phyloP scores from a whole-genome alignment of 75 land plant species.

The Cunninghamia lanceolata region DNA sequence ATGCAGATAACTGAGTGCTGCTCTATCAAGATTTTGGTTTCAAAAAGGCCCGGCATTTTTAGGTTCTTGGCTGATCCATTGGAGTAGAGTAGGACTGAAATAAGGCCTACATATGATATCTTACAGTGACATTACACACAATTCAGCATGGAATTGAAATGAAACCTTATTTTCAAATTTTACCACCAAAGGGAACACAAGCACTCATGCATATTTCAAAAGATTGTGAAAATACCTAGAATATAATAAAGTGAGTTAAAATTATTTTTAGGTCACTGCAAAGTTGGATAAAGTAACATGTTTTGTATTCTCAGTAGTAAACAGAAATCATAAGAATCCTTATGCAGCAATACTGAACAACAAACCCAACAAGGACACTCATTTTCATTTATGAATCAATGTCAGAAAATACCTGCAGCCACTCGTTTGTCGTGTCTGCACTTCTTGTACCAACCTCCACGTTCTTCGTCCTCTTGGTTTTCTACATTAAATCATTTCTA shows the following conservation, averaged over 20 bases:
- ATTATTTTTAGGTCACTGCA: background rate
- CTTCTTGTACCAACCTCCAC: conserved; percentile 18
- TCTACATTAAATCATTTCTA: background rate
- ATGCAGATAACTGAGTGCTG: background rate
- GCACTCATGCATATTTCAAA: background rate
- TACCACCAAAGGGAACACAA: background rate
- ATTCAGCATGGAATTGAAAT: too few species aligned
- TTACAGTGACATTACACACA: too few species aligned
- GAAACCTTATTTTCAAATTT: background rate
- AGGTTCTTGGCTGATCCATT: too few species aligned
- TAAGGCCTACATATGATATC: too few species aligned
- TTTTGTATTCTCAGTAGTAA: background rate
- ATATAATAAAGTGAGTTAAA: background rate
- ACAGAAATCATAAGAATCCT: background rate
- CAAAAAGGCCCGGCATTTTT: too few species aligned
- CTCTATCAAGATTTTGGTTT: background rate
- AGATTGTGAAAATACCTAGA: background rate
- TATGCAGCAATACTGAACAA: background rate
- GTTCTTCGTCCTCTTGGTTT: conserved; percentile 14
- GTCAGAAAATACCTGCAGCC: conserved; percentile 12
- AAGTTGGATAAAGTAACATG: background rate
- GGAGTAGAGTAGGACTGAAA: too few species aligned
- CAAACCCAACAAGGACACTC: background rate
- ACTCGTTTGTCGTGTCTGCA: conserved; percentile 10
- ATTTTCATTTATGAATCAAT: background rate